Evolutionary conservation across 2,329 filamentous ascomycete species (phyloP), one percentile per base, ranked within the genome.

Genomic region (Aspergillus sp.): DNA sequence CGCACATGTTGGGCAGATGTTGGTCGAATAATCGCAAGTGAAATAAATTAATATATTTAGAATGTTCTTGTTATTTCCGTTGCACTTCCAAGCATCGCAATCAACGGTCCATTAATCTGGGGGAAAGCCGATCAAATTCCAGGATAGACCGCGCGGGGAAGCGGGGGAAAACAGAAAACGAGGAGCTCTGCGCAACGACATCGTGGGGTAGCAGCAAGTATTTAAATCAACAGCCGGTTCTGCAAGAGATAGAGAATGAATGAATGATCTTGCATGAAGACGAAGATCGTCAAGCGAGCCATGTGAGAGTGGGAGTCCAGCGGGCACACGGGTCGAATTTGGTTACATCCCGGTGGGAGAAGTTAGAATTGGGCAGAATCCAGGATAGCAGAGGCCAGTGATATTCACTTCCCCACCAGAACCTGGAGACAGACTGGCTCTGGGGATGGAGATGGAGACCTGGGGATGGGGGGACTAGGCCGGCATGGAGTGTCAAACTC

Each of bases 1-100:
- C 65, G 46, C 60, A 61, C 60, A 66, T 69, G 34, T 42, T 58
- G 19, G 10, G 39, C 10, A 33, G 10, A 33, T n/a, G 19, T 19
- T 19, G 33, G 37, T 13, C 19, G 40, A 27, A 12, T 27, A 33
- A 34, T 7, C 19, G 19, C 5, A 37, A 5, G 27, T 11, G 12
- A 30, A 33, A 42, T 9, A 33, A 27, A 13, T 37, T 29, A 31
- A 41, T 38, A 37, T 19, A 32, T 39, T 39, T 43, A 2, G 4
- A 4, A 19, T 19, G 19, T 4, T 19, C 19, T 19, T 19, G 2
- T 19, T 19, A 19, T 19, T 19, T 19, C 19, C 19, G 19, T 19
- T 19, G 19, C 19, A 19, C 19, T 19, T 19, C 19, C 19, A 19
- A 19, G 19, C 19, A 27, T 29, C 39, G 28, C 19, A 12, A 19